These are phyloP conservation scores for Globisporangium ultimum DNA, from an alignment of 352 stramenopile species.

Conservation along the genomic window DNA sequence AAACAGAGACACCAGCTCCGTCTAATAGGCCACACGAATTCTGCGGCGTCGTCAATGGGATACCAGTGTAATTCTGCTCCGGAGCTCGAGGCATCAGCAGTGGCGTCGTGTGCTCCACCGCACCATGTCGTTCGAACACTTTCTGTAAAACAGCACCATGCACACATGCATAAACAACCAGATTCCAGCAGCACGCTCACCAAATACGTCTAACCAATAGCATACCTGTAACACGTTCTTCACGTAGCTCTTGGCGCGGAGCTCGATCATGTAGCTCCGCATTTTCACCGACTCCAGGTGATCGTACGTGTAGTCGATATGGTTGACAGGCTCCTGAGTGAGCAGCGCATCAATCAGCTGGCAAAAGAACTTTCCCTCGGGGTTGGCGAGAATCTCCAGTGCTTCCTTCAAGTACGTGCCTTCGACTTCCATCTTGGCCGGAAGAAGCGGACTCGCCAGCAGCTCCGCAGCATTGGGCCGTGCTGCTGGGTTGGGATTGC, in stretches of 20 bases:
- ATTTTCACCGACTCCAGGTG: slow-evolving; percentile 80
- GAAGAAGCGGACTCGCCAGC: slow-evolving; percentile 60
- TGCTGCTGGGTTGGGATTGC: slow-evolving; percentile 65
- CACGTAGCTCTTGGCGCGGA: slow-evolving; percentile 66
- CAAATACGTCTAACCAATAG: neutral
- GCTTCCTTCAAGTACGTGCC: slow-evolving; percentile 79
- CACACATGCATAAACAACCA: slow-evolving; percentile 2
- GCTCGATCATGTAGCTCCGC: slow-evolving; percentile 56
- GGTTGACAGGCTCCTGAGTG: slow-evolving; percentile 65
- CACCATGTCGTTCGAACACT: slow-evolving; percentile 82
- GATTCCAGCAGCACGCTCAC: neutral
- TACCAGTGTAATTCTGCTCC: slow-evolving; percentile 68
- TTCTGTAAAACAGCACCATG: slow-evolving; percentile 30
- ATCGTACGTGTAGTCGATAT: slow-evolving; percentile 88
- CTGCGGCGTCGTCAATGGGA: slow-evolving; percentile 46
- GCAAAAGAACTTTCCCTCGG: slow-evolving; percentile 86
- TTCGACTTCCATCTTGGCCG: slow-evolving; percentile 83
- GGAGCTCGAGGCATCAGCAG: slow-evolving; percentile 70
- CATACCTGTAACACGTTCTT: slow-evolving; percentile 59
- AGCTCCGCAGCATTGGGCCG: slow-evolving; percentile 74
- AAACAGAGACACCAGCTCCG: slow-evolving; percentile 72
- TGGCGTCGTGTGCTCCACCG: slow-evolving; percentile 72
- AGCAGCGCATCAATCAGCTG: slow-evolving; percentile 82
- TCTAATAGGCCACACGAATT: slow-evolving; percentile 72
- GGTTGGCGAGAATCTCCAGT: slow-evolving; percentile 84